Evolutionary conservation across 805 yeast genomes (phyloP).

Genomic region (Nakazawaea ishiwadae): DNA sequence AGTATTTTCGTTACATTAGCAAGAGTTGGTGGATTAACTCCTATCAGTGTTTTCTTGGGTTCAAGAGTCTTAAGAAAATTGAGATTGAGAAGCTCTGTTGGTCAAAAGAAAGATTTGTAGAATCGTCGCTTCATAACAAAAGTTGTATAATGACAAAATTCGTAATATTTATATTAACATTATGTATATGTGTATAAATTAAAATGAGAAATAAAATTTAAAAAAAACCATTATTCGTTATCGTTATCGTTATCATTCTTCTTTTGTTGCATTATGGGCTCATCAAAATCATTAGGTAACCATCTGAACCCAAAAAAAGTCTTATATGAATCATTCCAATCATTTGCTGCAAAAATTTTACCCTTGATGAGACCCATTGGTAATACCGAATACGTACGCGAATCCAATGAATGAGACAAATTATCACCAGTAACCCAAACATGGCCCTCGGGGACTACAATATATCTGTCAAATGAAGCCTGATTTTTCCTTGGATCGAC

Average conservation of each 20-base stretch:
- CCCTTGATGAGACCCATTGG: slow-evolving; percentile 90
- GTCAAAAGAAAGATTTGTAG: slow-evolving; percentile 20
- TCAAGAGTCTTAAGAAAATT: slow-evolving; percentile 52
- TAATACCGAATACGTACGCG: slow-evolving; percentile 82
- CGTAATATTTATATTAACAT: no score
- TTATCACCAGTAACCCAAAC: slow-evolving; percentile 98
- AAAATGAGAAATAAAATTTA: no score
- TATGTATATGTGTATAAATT: slow-evolving; percentile 3
- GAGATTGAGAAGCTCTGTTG: slow-evolving; percentile 23
- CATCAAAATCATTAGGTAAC: slow-evolving; percentile 51
- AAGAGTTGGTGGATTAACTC: slow-evolving; percentile 41
- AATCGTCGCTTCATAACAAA: no score
- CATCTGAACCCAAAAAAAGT: slow-evolving; percentile 48
- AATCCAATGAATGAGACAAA: slow-evolving; percentile 79
- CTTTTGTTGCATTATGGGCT: no score
- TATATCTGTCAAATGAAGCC: slow-evolving; percentile 42
- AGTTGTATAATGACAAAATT: no score
- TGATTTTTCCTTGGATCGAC: slow-evolving; percentile 18
- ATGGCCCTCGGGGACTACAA: slow-evolving; percentile 88
- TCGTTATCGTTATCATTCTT: neutral
- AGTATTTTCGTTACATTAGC: slow-evolving; percentile 57
- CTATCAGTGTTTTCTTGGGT: slow-evolving; percentile 57
- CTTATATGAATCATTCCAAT: slow-evolving; percentile 39
- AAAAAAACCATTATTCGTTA: no score
- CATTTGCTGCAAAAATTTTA: slow-evolving; percentile 70